Evolutionary conservation across 805 yeast genomes (phyloP).

Genomic region (Metschnikowia henanensis): DNA sequence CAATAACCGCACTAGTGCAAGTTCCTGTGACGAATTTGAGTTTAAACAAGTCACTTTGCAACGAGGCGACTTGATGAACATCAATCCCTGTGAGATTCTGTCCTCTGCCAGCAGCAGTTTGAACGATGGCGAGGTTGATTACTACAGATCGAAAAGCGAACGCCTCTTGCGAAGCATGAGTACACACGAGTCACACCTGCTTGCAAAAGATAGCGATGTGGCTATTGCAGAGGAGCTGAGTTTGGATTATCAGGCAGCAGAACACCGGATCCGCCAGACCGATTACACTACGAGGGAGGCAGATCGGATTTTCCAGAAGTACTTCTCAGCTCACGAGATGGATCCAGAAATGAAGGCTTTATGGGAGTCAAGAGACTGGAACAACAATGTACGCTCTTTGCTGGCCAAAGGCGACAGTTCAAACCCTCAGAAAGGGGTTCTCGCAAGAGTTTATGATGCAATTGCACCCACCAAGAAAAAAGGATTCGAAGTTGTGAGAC

Average conservation of each 20-base stretch:
- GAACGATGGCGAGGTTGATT: slow-evolving; percentile 16
- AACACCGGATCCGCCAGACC: slow-evolving; percentile 22
- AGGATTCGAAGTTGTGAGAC: slow-evolving; percentile 38
- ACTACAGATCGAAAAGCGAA: slow-evolving; percentile 17
- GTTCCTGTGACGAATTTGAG: slow-evolving; percentile 7
- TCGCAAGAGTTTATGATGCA: slow-evolving; percentile 1
- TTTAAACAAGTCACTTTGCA: slow-evolving; percentile 12
- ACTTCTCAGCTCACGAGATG: slow-evolving; percentile 38
- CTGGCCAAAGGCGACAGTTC: slow-evolving; percentile 1
- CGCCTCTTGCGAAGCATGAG: slow-evolving; percentile 9
- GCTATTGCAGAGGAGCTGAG: slow-evolving; percentile 5
- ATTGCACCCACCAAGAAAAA: slow-evolving; percentile 6
- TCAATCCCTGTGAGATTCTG: background rate
- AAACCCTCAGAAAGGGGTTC: background rate
- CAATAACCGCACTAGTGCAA: background rate
- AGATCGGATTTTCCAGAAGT: slow-evolving; percentile 49
- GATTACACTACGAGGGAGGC: slow-evolving; percentile 65
- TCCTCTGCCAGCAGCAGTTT: slow-evolving; percentile 8
- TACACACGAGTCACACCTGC: background rate
- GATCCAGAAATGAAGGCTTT: slow-evolving; percentile 52
- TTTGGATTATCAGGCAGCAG: slow-evolving; percentile 3
- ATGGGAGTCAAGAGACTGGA: slow-evolving; percentile 48
- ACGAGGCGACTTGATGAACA: background rate
- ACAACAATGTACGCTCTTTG: slow-evolving; percentile 1
- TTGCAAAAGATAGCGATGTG: background rate